These are phyloP conservation scores for Theileria equi DNA, from an alignment of 169 alveolate genomes.

Conservation along the genomic window DNA sequence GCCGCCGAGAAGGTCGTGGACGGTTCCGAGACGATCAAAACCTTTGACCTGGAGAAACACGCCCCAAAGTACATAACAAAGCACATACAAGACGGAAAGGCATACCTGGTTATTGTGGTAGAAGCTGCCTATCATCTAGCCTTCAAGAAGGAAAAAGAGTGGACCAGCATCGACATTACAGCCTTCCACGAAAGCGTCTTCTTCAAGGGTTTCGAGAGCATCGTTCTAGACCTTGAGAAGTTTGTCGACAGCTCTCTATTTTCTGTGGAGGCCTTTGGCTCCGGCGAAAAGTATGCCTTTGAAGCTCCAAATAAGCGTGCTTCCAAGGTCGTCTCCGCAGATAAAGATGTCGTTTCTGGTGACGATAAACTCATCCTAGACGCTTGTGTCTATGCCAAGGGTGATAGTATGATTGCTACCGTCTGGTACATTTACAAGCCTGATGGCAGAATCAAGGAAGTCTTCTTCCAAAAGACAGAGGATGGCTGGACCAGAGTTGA, in stretches of 20 bases:
- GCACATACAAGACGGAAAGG: no score
- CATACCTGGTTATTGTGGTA: no score
- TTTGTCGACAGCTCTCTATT: neutral
- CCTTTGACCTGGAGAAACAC: neutral
- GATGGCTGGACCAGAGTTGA: neutral
- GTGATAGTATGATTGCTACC: neutral
- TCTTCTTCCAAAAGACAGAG: neutral
- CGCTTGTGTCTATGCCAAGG: neutral
- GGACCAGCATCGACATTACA: neutral
- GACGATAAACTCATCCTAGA: neutral
- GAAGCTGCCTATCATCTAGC: no score
- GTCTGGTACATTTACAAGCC: neutral
- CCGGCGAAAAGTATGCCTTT: constrained; percentile 5
- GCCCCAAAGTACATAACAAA: neutral
- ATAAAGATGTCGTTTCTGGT: neutral
- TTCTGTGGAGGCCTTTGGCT: neutral
- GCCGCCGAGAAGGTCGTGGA: constrained; percentile 2
- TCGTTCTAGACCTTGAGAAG: neutral
- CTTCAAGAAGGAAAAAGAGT: neutral
- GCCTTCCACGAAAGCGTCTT: neutral
- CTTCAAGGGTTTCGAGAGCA: neutral
- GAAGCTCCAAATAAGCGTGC: no score
- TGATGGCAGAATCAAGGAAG: constrained; percentile 8
- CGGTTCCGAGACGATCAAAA: neutral
- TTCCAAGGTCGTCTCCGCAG: neutral